Evolutionary conservation across 1,284 basidiomycete genomes (phyloP), one percentile per base, ranked within the genome.

Genomic region (Flammula alnicola): DNA sequence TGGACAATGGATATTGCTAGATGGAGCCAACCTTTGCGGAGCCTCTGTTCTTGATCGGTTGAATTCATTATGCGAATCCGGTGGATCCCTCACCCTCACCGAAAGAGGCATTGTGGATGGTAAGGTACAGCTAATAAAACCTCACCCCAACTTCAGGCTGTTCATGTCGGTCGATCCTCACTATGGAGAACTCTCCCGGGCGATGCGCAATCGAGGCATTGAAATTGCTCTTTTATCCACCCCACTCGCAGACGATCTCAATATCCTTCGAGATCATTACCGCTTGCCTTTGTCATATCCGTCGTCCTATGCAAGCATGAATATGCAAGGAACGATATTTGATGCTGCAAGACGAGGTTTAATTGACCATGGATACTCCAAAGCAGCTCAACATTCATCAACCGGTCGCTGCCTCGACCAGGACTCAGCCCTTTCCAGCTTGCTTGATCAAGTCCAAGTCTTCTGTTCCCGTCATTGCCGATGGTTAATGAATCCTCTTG

Each of bases 161-260:
- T 91, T 99, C 70, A 97, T 99, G 94, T 85, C 88, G 4, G 84
- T 97, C 49, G 93, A 99, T 64, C 89, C 94, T 16, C 84, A 86
- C 52, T 81, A 90, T 57, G 98, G 97, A 40, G 97, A 99, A 70
- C 76, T 99, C 8, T 98, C 96, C 5, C 81, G 97, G 30, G 97
- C 97, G 1, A 99, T 99, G 97, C 86, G 97, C 32, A 99, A 99
- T 68, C 86, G 97, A 57, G 97, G 96, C 27, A 78, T 98, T 33
- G 97, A 99, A 68, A 80, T 99, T 29, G 80, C 79, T 20, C 61
- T 91, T 27, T 52, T 75, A 11, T 47, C 63, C 9, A 46, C 52
- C 29, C 63, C 68, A 44, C 63, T 64, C 16, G 56, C 67, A 7
- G 78, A 85, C 54, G 87, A 88, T 54, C 26, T 38, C 6, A 44